Evolutionary conservation across 176 grass and related monocot genomes (phyloP).

Genomic region (Triticum aestivum): DNA sequence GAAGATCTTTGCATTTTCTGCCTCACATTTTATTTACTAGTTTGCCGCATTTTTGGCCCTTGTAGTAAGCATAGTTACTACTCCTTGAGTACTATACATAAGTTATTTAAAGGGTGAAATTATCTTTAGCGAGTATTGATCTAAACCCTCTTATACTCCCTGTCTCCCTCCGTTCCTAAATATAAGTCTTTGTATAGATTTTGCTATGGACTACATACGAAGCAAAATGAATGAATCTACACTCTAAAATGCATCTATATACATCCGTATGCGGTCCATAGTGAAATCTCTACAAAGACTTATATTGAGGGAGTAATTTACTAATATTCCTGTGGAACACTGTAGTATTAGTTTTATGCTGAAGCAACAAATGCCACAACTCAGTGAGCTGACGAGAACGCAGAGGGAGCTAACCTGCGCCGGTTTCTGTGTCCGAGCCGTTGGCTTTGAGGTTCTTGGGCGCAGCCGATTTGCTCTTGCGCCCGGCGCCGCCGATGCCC

Average conservation of each 20-base stretch:
- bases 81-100: no score
- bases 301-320: no score
- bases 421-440: neutral
- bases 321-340: neutral
- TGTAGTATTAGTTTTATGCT: neutral
- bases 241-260: no score
- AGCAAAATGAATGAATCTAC: no score
- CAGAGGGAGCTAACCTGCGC: slow-evolving; percentile 23
- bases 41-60: neutral
- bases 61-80: no score
- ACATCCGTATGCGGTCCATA: no score
- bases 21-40: neutral
- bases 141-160: no score
- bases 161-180: no score
- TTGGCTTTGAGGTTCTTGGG: neutral
- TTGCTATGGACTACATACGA: no score
- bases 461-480: slow-evolving; percentile 17
- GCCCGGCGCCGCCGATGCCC: slow-evolving; percentile 33
- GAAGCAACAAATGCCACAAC: neutral
- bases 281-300: no score
- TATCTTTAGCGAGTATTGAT: neutral
- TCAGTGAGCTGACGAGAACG: neutral
- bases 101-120: neutral
- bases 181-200: no score
- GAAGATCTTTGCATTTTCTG: neutral